Evolutionary conservation across 352 stramenopile species (phyloP).

Genomic region (Phytopythium ostracodes): DNA sequence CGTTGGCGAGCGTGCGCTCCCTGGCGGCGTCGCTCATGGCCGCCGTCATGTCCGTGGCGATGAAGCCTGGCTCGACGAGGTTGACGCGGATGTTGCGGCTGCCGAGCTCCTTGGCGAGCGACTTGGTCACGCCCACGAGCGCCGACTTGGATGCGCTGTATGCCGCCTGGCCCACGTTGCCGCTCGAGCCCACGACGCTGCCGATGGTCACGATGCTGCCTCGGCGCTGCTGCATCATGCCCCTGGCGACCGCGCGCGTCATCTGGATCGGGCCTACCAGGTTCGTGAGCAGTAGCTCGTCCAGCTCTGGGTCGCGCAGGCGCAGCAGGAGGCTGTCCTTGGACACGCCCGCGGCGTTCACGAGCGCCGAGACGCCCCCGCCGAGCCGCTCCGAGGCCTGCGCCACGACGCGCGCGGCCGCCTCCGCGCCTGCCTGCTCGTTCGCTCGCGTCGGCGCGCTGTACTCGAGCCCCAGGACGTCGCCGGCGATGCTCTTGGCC

Average conservation of each 20-base stretch:
- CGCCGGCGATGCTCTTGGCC: conserved; percentile 31
- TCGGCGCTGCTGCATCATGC: conserved; percentile 70
- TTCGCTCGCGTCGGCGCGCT: conserved; percentile 28
- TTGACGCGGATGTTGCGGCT: conserved; percentile 85
- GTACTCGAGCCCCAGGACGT: conserved; percentile 61
- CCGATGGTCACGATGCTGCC: conserved; percentile 83
- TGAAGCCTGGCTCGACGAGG: conserved; percentile 83
- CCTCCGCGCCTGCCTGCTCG: conserved; percentile 11
- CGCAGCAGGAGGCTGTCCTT: conserved; percentile 71
- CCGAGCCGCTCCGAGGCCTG: conserved; percentile 39
- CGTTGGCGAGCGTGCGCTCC: conserved; percentile 40
- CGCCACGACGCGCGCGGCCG: conserved; percentile 30
- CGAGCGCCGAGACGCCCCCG: conserved; percentile 39
- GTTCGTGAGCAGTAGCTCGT: conserved; percentile 72
- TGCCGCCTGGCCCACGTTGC: conserved; percentile 73
- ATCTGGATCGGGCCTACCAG: conserved; percentile 69
- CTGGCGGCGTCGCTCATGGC: conserved; percentile 47
- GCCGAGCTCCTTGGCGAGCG: conserved; percentile 81
- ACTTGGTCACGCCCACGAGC: conserved; percentile 69
- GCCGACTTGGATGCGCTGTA: conserved; percentile 85
- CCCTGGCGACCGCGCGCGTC: conserved; percentile 67
- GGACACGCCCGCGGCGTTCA: conserved; percentile 72
- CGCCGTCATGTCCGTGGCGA: conserved; percentile 79
- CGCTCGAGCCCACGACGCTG: conserved; percentile 69
- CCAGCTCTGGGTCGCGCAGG: conserved; percentile 53